Evolutionary conservation across 768 basidiomycete species (phyloP).

Genomic region (Suillus spraguei): DNA sequence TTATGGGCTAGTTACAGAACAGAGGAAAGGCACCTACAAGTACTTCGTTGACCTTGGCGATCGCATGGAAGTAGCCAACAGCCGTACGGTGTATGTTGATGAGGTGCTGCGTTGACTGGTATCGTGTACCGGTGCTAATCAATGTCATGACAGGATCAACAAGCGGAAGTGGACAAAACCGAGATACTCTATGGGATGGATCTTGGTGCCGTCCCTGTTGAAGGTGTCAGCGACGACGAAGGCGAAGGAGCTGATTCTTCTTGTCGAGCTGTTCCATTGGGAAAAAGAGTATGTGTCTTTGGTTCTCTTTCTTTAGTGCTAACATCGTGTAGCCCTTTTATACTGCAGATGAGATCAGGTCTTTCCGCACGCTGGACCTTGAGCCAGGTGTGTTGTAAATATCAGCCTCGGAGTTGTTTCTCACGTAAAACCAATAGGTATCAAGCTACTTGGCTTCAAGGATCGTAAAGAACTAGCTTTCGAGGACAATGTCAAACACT

Average conservation of each 20-base stretch:
- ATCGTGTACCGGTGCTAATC: constrained; percentile 9
- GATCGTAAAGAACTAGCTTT: constrained; percentile 66
- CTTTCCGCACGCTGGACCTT: constrained; percentile 80
- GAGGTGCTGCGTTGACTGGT: constrained; percentile 42
- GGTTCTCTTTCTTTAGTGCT: constrained; percentile 7
- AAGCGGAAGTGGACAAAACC: constrained; percentile 29
- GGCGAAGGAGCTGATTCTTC: constrained; percentile 42
- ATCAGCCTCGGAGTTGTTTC: neutral
- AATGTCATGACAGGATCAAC: constrained; percentile 24
- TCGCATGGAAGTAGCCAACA: constrained; percentile 73
- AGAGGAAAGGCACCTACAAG: constrained; percentile 80
- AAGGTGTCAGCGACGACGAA: constrained; percentile 32
- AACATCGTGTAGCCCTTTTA: constrained; percentile 66
- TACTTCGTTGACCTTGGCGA: constrained; percentile 83
- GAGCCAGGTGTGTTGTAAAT: constrained; percentile 59
- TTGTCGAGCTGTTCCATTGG: constrained; percentile 48
- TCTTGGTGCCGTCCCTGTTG: constrained; percentile 38
- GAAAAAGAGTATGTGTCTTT: constrained; percentile 48
- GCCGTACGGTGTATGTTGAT: constrained; percentile 75
- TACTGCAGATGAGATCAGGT: constrained; percentile 77
- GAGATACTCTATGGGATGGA: constrained; percentile 35
- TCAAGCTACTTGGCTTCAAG: constrained; percentile 95
- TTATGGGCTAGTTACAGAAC: constrained; percentile 87
- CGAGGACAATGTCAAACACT: constrained; percentile 92
- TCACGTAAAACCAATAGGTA: constrained; percentile 44